Evolutionary conservation across 208 protist genomes (phyloP), one percentile per base, ranked within the genome.

Genomic region (Leishmania braziliensis): DNA sequence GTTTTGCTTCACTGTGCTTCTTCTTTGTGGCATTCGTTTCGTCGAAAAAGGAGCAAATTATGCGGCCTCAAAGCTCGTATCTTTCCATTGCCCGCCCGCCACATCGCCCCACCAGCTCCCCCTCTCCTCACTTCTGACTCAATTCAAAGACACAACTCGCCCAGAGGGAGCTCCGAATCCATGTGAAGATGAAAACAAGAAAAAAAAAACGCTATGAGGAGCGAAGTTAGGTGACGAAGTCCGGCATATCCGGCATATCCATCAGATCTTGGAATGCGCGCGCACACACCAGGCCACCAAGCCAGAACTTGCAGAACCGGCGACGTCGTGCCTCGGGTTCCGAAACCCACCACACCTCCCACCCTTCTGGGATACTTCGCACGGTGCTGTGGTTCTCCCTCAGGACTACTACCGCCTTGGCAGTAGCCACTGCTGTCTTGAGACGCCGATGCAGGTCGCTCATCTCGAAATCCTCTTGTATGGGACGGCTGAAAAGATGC

Each of bases 181-280:
- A 62, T n/a, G 29, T 50, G 29, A 39, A 20, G 29, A 29, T 14
- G 33, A 43, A 36, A 29, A 68, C 43, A 46, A 46, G 43, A 43
- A 14, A 46, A 51, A 51, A 33, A 29, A 50, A 73, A 26, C 8
- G 2, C 20, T 36, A 29, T 73, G 39, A 33, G 33, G 39, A 54
- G 26, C 2, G 53, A 0, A 10, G 26, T 73, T 86, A 94, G 58
- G 92, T 89, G 33, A 93, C 77, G 74, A 95, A 77, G 63, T 95
- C 86, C 12, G 92, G 92, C 92, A 96, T 96, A 16, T 96, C 92
- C 3, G 92, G 92, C 92, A 96, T 96, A 43, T 96, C 90, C 68
- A 93, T 83, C 43, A 94, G 74, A 76, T 96, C 92, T 77, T 96
- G 86, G 36, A 96, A 82, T 10, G 87, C 79, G 33, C 92, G 89